Base-by-base conservation (phyloP, 352 stramenopile species). In the Globisporangium nodosum region DNA sequence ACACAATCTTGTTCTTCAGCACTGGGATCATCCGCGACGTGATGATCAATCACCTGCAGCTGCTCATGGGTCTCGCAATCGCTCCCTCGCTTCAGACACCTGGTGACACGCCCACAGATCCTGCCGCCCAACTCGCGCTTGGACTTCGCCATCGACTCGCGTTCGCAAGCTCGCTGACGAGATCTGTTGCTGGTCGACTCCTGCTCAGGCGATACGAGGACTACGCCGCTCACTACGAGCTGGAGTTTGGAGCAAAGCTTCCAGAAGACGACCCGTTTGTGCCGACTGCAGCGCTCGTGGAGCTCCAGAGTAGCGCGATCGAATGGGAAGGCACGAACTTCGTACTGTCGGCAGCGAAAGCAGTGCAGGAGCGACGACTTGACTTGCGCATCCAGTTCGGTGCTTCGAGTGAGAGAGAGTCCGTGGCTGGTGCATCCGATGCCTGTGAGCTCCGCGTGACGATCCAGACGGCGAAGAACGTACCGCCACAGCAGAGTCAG, bases 21-120 rank as follows among this genome's bases (percentile, higher is more conserved):
- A 70, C 70, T 31, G 85, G 85, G 3, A 89, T 95, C 33, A 71
- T 95, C 30, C 80, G 85, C 9, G 84, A 95, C 42, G 76, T 92
- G 5, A 90, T 94, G 71, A 74, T 78, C 21, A 95, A 94, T 58
- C 85, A 95, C 35, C 63, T 95, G 31, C 83, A 90, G 15, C 60
- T 92, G 13, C 56, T 94, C 18, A 60, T 90, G 0, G 66, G 64
- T 1, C 48, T 73, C 45, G 52, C 75, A 15, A 66, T 78, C 3
- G 21, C 65, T 1, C 70, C 75, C 27, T 76, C 71, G 1, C 70
- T 83, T 11, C 27, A 65, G 20, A 15, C 11, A 24, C 6, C 45
- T 20, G n/a, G 3, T 9, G 33, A 31, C 21, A 56, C 20, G 39
- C 52, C 15, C 12, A 13, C 13, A 7, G 58, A 40, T 20, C 21